Percentiles rank a stretch among this genome's conserved stretches.
These are phyloP conservation scores for Neurospora sp. DNA, from an alignment of 495 filamentous ascomycete genomes.

Conservation along the genomic window DNA sequence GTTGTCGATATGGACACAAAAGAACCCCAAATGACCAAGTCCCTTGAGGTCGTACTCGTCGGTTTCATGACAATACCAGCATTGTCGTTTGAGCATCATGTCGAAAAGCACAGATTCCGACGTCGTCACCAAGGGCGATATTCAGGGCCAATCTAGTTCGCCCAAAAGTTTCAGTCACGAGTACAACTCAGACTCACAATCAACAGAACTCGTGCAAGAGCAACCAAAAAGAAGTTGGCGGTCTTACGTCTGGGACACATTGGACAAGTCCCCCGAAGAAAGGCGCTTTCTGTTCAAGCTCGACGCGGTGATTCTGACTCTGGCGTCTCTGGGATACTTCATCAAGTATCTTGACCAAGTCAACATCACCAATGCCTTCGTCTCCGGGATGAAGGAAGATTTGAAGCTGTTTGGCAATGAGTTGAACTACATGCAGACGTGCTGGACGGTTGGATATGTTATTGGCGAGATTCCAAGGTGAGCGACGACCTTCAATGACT, in stretches of 20 bases:
- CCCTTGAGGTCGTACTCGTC: neutral
- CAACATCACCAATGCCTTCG: conserved; percentile 33
- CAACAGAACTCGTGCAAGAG: conserved; percentile 5
- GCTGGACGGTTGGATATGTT: conserved; percentile 55
- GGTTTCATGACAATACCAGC: neutral
- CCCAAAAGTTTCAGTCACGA: neutral
- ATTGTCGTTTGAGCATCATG: neutral
- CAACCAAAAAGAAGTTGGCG: conserved; percentile 26
- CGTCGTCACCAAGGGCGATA: neutral
- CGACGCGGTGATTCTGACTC: conserved; percentile 42
- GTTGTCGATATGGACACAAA: neutral
- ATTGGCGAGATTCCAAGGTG: conserved; percentile 53
- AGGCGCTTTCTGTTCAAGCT: conserved; percentile 51
- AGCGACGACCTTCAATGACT: neutral
- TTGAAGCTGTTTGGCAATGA: conserved; percentile 47
- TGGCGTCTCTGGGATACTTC: conserved; percentile 31
- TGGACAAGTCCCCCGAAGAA: conserved; percentile 52
- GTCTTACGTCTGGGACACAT: conserved; percentile 47
- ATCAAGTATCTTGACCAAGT: conserved; percentile 33
- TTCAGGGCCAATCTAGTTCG: neutral
- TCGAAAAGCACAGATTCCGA: neutral
- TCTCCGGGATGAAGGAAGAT: conserved; percentile 53
- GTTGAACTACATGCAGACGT: conserved; percentile 39
- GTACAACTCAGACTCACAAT: neutral
- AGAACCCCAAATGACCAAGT: neutral